These are phyloP conservation scores for Fusarium sp. DNA, from an alignment of 2,329 filamentous ascomycete genomes.

Conservation along the genomic window DNA sequence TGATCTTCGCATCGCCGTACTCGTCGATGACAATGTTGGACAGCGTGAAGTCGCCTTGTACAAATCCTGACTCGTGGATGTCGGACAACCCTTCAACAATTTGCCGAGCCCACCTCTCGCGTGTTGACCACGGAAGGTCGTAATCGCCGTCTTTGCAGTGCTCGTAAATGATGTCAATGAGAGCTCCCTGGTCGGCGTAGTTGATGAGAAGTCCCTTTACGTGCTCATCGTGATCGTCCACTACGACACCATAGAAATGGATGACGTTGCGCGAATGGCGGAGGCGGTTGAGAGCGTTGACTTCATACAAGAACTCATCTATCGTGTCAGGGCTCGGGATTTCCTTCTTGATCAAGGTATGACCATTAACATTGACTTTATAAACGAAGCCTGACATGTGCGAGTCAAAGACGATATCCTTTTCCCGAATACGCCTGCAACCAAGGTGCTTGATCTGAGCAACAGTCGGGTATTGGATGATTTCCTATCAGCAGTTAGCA, in stretches of 20 bases:
- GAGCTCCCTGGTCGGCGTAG: conserved; percentile 85
- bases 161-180: conserved; percentile 93
- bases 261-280: conserved; percentile 82
- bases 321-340: conserved; percentile 96
- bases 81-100: conserved; percentile 91
- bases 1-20: conserved; percentile 90
- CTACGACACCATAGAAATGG: conserved; percentile 85
- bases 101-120: conserved; percentile 90
- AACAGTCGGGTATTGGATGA: conserved; percentile 84
- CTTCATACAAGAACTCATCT: conserved; percentile 97
- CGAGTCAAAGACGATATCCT: conserved; percentile 84
- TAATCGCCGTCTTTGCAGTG: conserved; percentile 69
- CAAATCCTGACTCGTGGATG: conserved; percentile 95
- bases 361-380: conserved; percentile 79
- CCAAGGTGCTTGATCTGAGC: conserved; percentile 79
- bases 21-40: conserved; percentile 96
- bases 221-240: conserved; percentile 84
- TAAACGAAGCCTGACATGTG: conserved; percentile 98
- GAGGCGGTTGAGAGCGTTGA: conserved; percentile 90
- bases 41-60: conserved; percentile 96
- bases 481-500: conserved; percentile 68
- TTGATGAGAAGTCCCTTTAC: conserved; percentile 93
- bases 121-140: conserved; percentile 73
- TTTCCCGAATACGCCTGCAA: conserved; percentile 75
- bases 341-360: conserved; percentile 92